Evolutionary conservation across 371 early-diverging fungal genomes (phyloP), one percentile per base, ranked within the genome.

Genomic region (Nematocida minor): DNA sequence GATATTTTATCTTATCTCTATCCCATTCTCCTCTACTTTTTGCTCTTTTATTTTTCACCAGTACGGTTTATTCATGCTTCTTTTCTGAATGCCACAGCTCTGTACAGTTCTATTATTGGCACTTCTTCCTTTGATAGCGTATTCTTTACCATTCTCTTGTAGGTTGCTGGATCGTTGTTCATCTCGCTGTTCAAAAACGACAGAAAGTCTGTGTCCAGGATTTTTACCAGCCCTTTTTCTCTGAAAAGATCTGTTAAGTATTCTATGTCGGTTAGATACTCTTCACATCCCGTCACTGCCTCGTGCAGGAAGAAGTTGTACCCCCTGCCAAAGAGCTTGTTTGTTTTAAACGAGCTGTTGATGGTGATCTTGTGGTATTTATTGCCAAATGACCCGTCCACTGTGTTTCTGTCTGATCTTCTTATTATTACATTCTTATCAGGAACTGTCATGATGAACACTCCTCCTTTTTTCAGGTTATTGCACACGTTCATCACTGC

Each of bases 231-330:
- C 9, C 67, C 70, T 25, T 69, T 55, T n/a, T 49, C 48, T 38
- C 51, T 31, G 31, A 80, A 64, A 14, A 44, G 27, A n/a, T 67
- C 42, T 20, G 54, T 60, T 27, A 85, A 60, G 22, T 27, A 36
- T 34, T 78, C 22, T 14, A 79, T 36, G 66, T 82, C 79, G 0
- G 78, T 90, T 31, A 98, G 85, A 84, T 93, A 97, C 85, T 98
- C 99, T 0, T 94, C 92, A 82, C 96, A 95, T 81, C 94, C 91
- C 60, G 92, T 90, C 2, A 99, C 91, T 0, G 97, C 97, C 83
- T 97, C 97, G 49, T 89, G 89, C 22, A 97, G 87, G 74, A 90
- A 88, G 86, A 97, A 99, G 86, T 88, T 88, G 83, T 97, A 96
- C 54, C 89, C 88, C 79, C 89, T 88, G 1, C 95, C 95, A 84